A percentile compares a stretch with the other conserved stretches of the same genome.
Evolutionary conservation across 495 filamentous ascomycete species (phyloP).

Genomic region (Cercophora scortea): DNA sequence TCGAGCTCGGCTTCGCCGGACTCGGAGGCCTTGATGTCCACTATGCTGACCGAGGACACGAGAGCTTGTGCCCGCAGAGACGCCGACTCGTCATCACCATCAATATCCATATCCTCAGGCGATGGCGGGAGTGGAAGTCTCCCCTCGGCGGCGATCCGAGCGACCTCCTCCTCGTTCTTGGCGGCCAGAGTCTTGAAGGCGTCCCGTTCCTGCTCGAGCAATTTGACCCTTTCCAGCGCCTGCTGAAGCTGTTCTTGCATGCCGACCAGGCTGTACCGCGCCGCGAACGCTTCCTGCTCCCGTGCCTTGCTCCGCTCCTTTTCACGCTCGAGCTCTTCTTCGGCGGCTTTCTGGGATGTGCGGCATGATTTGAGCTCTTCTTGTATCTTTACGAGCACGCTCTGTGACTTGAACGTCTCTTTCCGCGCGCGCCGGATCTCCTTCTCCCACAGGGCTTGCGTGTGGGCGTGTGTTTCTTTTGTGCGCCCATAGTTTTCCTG

Average conservation of each 20-base stretch:
- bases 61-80: slow-evolving; percentile 31
- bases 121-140: slow-evolving; percentile 49
- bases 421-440: slow-evolving; percentile 75
- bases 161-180: slow-evolving; percentile 51
- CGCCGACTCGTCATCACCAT: slow-evolving; percentile 37
- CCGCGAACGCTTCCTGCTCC: slow-evolving; percentile 72
- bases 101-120: slow-evolving; percentile 19
- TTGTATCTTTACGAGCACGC: slow-evolving; percentile 65
- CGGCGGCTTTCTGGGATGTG: slow-evolving; percentile 32
- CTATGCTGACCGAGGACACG: slow-evolving; percentile 28
- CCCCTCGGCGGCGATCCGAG: slow-evolving; percentile 57
- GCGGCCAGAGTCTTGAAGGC: slow-evolving; percentile 48
- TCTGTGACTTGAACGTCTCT: slow-evolving; percentile 77
- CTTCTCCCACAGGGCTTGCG: slow-evolving; percentile 71
- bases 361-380: slow-evolving; percentile 71
- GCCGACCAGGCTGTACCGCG: slow-evolving; percentile 63
- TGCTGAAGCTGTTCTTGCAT: slow-evolving; percentile 67
- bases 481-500: slow-evolving; percentile 67
- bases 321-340: slow-evolving; percentile 48
- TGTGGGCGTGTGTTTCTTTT: slow-evolving; percentile 69
- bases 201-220: slow-evolving; percentile 65
- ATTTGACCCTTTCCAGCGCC: slow-evolving; percentile 51
- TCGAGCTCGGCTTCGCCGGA: slow-evolving; percentile 46
- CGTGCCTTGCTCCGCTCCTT: slow-evolving; percentile 40
- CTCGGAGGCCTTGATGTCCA: slow-evolving; percentile 34